Base-by-base conservation (phyloP, 352 stramenopile species). In the Pythium insidiosum region DNA sequence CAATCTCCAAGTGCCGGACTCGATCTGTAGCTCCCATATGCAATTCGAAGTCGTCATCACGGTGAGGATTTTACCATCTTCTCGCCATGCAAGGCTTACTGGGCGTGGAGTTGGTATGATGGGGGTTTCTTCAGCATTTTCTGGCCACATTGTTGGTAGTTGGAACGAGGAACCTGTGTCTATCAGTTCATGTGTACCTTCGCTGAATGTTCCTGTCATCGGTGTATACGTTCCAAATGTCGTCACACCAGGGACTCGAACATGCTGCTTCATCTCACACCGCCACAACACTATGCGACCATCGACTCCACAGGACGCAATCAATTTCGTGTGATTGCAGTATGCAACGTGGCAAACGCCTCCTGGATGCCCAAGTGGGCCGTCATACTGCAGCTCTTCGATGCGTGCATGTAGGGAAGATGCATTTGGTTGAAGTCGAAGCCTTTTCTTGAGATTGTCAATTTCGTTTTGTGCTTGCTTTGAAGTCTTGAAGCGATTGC, bases 401-500 rank as follows among this genome's bases (percentile, higher is more conserved):
- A 83, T 39, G 6, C 70, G 61, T 6, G 67, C 50, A 37, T 71
- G 54, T 1, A 85, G 51, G 1, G 47, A 23, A 0, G 38, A 53
- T n/a, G 67, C 68, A 25, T 82, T 82, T 1, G 72, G 69, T 23
- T 74, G 61, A 11, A 79, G 21, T 7, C 55, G 55, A 15, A 84
- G 63, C 16, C 57, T 54, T 33, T 84, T 77, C 16, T 58, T 47
- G 11, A 88, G 50, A 6, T 57, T 56, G 34, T 82, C 67, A 28
- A 88, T 75, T 33, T 88, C 72, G 2, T 55, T 38, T 43, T 84
- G 75, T 18, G 56, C 45, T 41, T 78, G 61, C 20, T 72, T 73
- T 3, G 68, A 60, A 1, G 83, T 19, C 33, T 88, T 85, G 53
- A 81, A 88, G 0, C 67, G 61, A 53, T 78, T 83, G 0, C 72